These are phyloP conservation scores for Gastrodia elata DNA, from an alignment of 106 monocot genomes.

Conservation along the genomic window DNA sequence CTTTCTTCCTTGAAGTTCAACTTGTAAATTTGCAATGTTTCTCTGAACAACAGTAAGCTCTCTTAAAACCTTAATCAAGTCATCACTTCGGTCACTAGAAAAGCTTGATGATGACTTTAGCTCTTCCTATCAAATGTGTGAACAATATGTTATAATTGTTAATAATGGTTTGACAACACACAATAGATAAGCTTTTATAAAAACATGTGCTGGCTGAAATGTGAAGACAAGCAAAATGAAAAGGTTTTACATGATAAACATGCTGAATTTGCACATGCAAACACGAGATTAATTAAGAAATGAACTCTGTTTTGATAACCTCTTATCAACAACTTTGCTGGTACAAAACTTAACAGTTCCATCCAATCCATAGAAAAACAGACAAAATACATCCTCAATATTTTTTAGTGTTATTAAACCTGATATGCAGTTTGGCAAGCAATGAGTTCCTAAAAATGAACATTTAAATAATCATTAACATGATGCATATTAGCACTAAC, in stretches of 20 bases:
- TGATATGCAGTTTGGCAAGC: background rate
- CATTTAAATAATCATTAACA: background rate
- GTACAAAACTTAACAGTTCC: background rate
- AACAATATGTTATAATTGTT: background rate
- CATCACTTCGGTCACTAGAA: conserved; percentile 54
- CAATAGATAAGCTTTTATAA: background rate
- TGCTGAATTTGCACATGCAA: background rate
- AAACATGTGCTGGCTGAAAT: background rate
- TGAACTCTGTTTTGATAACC: background rate
- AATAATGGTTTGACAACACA: background rate
- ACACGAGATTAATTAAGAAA: background rate
- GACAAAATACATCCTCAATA: background rate
- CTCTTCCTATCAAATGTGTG: conserved; percentile 45
- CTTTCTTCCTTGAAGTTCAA: conserved; percentile 95
- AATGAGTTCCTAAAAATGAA: background rate
- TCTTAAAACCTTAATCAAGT: conserved; percentile 74
- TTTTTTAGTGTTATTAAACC: background rate
- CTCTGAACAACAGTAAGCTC: conserved; percentile 80
- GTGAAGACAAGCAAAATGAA: background rate
- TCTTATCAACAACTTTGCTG: background rate
- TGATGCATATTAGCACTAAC: background rate
- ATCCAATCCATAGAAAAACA: background rate
- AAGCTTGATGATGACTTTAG: conserved; percentile 18
- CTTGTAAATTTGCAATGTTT: conserved; percentile 84
- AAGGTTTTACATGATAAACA: background rate